A percentile compares a stretch with the other conserved stretches of the same genome.
Evolutionary conservation across 306 rosid genomes (phyloP).

Genomic region (Quercus alba): DNA sequence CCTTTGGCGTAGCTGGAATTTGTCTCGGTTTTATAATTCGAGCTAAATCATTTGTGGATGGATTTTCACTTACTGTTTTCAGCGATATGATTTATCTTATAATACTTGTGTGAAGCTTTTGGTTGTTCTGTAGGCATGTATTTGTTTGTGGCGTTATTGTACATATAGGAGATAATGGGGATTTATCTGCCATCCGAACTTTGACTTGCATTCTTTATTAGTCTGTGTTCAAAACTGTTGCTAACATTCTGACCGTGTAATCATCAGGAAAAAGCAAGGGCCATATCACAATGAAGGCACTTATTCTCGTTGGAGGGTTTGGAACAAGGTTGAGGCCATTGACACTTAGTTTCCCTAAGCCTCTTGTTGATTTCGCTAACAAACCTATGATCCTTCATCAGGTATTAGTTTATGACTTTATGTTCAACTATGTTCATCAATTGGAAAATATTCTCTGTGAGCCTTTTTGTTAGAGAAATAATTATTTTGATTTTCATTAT

Average conservation of each 20-base stretch:
- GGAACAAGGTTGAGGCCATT: conserved; percentile 99
- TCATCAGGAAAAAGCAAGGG: conserved; percentile 46
- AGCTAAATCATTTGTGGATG: conserved; percentile 8
- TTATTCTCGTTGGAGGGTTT: conserved; percentile 97
- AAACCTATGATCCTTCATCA: conserved; percentile 99
- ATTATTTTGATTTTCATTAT: neutral
- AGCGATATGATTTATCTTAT: conserved; percentile 16
- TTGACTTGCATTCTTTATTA: conserved; percentile 10
- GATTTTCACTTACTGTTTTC: conserved; percentile 11
- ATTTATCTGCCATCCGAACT: conserved; percentile 12
- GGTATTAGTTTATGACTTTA: conserved; percentile 45
- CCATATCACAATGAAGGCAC: conserved; percentile 77
- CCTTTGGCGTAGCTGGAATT: conserved; percentile 30
- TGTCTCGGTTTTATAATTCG: conserved; percentile 20
- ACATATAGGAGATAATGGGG: conserved; percentile 11
- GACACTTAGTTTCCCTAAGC: conserved; percentile 98
- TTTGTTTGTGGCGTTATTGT: conserved; percentile 19
- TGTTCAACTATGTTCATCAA: neutral
- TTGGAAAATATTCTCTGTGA: neutral
- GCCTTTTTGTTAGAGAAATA: neutral
- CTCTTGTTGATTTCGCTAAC: conserved; percentile 99
- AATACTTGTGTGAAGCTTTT: conserved; percentile 15
- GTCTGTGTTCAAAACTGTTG: conserved; percentile 10
- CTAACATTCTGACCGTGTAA: neutral
- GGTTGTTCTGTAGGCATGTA: conserved; percentile 17